Percentiles rank a stretch among this genome's conserved stretches.
These are phyloP conservation scores for Camellia lanceoleosa DNA, from an alignment of 148 eudicot species.

Conservation along the genomic window DNA sequence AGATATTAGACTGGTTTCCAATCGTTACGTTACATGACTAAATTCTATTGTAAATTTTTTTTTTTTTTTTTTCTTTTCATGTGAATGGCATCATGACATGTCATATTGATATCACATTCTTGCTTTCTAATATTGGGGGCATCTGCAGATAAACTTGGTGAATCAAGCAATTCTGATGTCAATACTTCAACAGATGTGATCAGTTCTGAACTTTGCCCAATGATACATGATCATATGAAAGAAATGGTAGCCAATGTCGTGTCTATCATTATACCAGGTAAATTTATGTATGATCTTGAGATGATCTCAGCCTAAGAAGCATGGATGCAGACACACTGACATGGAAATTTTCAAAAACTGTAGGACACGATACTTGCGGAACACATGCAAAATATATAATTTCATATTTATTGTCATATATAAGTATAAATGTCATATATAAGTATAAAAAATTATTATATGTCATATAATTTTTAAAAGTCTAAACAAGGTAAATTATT, in stretches of 20 bases:
- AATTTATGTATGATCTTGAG: background rate
- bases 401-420: too few relatives aligned
- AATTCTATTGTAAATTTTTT: background rate
- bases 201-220: conserved; percentile 12
- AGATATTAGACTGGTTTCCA: conserved; percentile 16
- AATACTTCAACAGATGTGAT: conserved; percentile 5
- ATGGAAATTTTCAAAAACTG: too few relatives aligned
- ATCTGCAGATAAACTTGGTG: conserved; percentile 13
- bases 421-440: too few relatives aligned
- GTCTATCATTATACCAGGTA: conserved; percentile 18
- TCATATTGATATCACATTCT: conserved; percentile 7
- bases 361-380: too few relatives aligned
- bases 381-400: too few relatives aligned
- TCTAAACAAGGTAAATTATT: too few relatives aligned
- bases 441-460: too few relatives aligned
- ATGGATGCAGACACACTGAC: too few relatives aligned
- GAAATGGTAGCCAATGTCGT: conserved; percentile 4
- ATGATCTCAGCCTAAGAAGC: background rate
- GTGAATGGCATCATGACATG: background rate
- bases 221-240: background rate
- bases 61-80: background rate
- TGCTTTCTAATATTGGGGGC: conserved; percentile 17
- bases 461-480: too few relatives aligned
- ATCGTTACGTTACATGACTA: conserved; percentile 2
- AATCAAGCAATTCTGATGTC: conserved; percentile 8